Evolutionary conservation across 1,284 basidiomycete species (phyloP), one percentile per base, ranked within the genome.

Genomic region (Apiotrichum brassicae): DNA sequence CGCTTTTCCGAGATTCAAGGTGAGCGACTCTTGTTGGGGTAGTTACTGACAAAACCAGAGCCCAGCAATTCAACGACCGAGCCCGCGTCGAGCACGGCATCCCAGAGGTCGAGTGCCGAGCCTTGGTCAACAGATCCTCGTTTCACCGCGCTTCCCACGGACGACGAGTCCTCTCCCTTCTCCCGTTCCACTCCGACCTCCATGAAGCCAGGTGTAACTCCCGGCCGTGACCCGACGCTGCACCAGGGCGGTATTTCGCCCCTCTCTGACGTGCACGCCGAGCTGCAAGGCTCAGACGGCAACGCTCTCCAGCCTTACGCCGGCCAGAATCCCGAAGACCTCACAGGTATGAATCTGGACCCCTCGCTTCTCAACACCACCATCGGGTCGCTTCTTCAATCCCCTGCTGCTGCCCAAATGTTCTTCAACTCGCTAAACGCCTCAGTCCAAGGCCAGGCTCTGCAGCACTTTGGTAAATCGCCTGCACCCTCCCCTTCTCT

Each of bases 341-440:
- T 34, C 12, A 52, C 59, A 11, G 51, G 37, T 30, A 43, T 54
- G 42, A 70, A 70, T 46, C 63, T 70, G 45, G 71, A 73, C 49
- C 76, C 76, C 12, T 44, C 57, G 12, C 74, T 82, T 19, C 74
- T 86, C 51, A 81, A 84, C 55, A 75, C 78, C 4, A 78, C 83
- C 2, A 76, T 87, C 34, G 78, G 79, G 18, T 76, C 77, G 19
- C 68, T 83, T 46, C 76, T 83, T 41, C 79, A 82, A 39, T 80
- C 81, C 0, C 84, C 85, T 0, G 72, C 74, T 2, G 83, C 86
- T 56, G 77, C 88, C 50, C 84, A 87, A 57, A 81, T 82, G 57
- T 76, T 89, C 41, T 74, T 88, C 45, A 78, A 81, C 26, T 78
- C 81, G 20, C 59, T 74, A 23, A 69, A 64, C 45, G 53, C 55